Percentiles rank a stretch among this genome's conserved stretches.
Conservation (phyloP, 2,329 filamentous ascomycete genomes). For the Colletotrichum noveboracense region DNA sequence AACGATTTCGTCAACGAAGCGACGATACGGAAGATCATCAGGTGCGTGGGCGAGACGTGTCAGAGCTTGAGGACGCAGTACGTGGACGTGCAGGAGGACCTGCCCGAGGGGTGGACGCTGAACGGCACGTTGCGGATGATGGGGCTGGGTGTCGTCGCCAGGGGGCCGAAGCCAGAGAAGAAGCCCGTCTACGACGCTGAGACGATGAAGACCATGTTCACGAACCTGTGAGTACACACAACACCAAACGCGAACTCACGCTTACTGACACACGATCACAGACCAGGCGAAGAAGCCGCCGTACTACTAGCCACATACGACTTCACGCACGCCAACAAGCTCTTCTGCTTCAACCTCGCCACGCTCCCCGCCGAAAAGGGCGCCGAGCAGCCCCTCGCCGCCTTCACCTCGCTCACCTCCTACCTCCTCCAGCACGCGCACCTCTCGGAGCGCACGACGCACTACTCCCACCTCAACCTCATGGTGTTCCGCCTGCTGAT, state of each 20-base stretch:
- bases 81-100: conserved; percentile 85
- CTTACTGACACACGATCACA: conserved; percentile 40
- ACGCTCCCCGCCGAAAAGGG: conserved; percentile 66
- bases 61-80: conserved; percentile 74
- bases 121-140: conserved; percentile 83
- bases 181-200: conserved; percentile 73
- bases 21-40: conserved; percentile 82
- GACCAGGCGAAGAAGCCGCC: conserved; percentile 80
- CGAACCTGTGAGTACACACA: conserved; percentile 67
- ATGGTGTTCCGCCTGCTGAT: conserved; percentile 86
- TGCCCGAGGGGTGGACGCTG: conserved; percentile 88
- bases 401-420: conserved; percentile 86
- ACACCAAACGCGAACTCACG: background rate
- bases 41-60: conserved; percentile 77
- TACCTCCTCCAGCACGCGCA: conserved; percentile 95
- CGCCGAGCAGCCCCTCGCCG: conserved; percentile 76
- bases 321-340: conserved; percentile 91
- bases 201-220: conserved; percentile 82
- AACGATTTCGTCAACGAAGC: conserved; percentile 95
- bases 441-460: conserved; percentile 75
- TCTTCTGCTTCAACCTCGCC: conserved; percentile 88
- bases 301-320: conserved; percentile 88
- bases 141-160: conserved; percentile 77
- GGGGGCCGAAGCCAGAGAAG: conserved; percentile 68
- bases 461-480: conserved; percentile 85